Conservation (phyloP, 805 yeast genomes). For the Wickerhamia fluorescens region DNA sequence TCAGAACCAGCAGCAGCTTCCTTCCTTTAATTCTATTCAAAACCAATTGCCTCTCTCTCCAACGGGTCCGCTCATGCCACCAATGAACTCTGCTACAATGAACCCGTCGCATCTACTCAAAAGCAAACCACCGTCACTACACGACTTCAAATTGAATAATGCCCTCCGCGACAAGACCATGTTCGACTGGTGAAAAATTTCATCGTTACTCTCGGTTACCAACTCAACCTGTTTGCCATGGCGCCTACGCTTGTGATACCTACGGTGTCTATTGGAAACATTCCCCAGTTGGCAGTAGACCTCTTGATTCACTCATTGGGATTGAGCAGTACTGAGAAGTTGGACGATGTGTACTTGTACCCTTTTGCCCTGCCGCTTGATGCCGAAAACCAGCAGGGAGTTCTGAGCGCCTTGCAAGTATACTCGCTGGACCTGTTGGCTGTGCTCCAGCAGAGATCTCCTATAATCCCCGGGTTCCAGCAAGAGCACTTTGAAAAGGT, state of each 20-base stretch:
- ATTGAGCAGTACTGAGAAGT: slow-evolving; percentile 43
- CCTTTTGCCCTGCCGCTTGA: slow-evolving; percentile 86
- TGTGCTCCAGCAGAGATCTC: slow-evolving; percentile 77
- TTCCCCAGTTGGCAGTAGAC: slow-evolving; percentile 79
- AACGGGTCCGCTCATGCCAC: slow-evolving; percentile 9
- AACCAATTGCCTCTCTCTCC: slow-evolving; percentile 26
- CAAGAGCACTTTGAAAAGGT: slow-evolving; percentile 45
- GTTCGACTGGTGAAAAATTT: too few species aligned
- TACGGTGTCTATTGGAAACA: slow-evolving; percentile 78
- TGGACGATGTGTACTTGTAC: slow-evolving; percentile 58
- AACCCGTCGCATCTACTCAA: slow-evolving; percentile 22
- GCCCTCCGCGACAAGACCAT: too few species aligned
- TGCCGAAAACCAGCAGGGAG: slow-evolving; percentile 18
- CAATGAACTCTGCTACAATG: slow-evolving; percentile 14
- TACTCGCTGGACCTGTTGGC: slow-evolving; percentile 42
- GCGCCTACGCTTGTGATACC: slow-evolving; percentile 67
- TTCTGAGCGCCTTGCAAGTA: slow-evolving; percentile 62
- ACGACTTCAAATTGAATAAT: too few species aligned
- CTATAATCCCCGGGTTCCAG: slow-evolving; percentile 62
- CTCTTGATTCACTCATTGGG: slow-evolving; percentile 59
- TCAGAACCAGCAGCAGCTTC: slow-evolving; percentile 27
- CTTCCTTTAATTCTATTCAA: slow-evolving; percentile 30
- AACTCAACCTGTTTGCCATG: too few species aligned
- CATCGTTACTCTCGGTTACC: too few species aligned
- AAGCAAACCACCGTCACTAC: too few species aligned